Base-by-base conservation (phyloP, 225 moss, liverwort and hornwort species). In the Climacium dendroides region DNA sequence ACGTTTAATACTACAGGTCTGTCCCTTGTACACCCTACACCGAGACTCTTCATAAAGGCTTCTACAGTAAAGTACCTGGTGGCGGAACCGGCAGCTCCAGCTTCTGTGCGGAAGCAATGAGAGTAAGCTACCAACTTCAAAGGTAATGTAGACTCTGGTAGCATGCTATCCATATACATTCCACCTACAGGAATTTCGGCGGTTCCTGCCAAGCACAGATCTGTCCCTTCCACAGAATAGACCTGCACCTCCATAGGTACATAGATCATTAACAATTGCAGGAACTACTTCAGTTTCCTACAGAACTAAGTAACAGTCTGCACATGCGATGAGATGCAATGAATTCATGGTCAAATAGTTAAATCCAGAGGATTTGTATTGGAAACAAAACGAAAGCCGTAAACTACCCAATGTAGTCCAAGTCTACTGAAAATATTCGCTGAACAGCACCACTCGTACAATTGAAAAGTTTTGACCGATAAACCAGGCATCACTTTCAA, bases 71-170 rank as follows among this genome's bases (percentile, higher is more conserved):
- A 70, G 82, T 92, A 98, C 98, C 98, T 97, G 84, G 99, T 99
- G 80, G 95, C 93, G 13, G 96, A 92, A 89, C 99, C 99, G 72
- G 99, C 99, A 87, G 96, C 99, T 87, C 99, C 99, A 87, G 99
- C 99, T 94, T 99, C 99, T 72, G 99, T 99, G 74, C 99, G 95
- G 87, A 99, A 99, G 89, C 99, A 99, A 89, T 99, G 99, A 62
- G 99, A 99, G 83, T 95, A 94, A 78, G 97, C 99, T 60, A 96
- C 96, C 82, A 99, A 86, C 87, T 93, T 96, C 87, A 99, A 92
- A 72, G 99, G 99, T 73, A 99, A 91, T 60, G 94, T 83, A 81
- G 94, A 92, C 80, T 94, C 99, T 47, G 92, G 87, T 30, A 99
- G 91, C 93, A 96, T 93, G 65, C 87, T 90, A 60, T 99, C 94